phyloP scores from a whole-genome alignment of 441 rosid genomes.

The Gossypium schwendimanii region DNA sequence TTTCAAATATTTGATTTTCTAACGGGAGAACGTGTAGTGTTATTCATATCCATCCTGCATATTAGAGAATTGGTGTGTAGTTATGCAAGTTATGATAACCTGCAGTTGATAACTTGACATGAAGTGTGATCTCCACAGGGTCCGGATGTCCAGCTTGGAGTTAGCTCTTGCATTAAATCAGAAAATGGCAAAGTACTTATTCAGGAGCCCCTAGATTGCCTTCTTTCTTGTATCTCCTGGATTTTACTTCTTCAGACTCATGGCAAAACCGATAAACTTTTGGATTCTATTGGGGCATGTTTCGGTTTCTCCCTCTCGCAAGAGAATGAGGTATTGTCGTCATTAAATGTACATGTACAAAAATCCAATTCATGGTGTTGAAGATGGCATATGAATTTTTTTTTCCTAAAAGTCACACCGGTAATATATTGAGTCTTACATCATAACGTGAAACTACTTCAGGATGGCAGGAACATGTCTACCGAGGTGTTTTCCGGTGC shows the following conservation, averaged over 20 bases:
- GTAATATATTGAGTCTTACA: neutral
- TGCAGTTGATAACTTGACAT: neutral
- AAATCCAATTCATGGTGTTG: constrained; percentile 7
- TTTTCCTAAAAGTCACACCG: neutral
- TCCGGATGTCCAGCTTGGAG: constrained; percentile 41
- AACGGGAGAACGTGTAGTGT: constrained; percentile 9
- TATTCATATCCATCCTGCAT: neutral
- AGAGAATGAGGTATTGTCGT: constrained; percentile 57
- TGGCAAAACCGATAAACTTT: constrained; percentile 31
- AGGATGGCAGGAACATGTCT: constrained; percentile 48
- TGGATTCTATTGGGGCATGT: constrained; percentile 47
- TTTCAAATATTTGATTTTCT: neutral
- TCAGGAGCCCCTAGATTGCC: constrained; percentile 71
- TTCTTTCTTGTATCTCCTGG: constrained; percentile 67
- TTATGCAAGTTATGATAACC: neutral
- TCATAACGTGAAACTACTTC: constrained; percentile 22
- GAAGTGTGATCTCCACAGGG: constrained; percentile 36
- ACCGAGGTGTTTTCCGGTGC: constrained; percentile 49
- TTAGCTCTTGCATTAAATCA: constrained; percentile 44
- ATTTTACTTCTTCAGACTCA: constrained; percentile 57
- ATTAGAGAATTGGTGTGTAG: neutral
- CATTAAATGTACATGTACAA: constrained; percentile 6
- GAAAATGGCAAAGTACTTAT: constrained; percentile 41
- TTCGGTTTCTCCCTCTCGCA: constrained; percentile 84
- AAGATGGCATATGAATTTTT: neutral